Conservation (phyloP, 345 rosid species). For the Clarkia xantiana region DNA sequence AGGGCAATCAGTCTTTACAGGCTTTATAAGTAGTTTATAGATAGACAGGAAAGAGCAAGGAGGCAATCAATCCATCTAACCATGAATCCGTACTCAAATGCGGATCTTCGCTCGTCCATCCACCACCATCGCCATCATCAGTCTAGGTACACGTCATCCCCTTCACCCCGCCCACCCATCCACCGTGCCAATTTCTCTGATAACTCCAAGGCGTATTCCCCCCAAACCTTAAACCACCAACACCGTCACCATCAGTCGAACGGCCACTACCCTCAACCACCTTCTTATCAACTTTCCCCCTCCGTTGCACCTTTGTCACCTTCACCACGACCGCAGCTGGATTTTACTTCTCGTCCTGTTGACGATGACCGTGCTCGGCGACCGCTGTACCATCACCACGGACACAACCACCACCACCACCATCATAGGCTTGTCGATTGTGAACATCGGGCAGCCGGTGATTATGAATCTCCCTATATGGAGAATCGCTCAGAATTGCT, state of each 20-base stretch:
- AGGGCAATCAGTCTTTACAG: no score
- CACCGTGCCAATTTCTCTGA: slow-evolving; percentile 13
- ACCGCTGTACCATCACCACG: slow-evolving; percentile 2
- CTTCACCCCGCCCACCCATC: slow-evolving; percentile 17
- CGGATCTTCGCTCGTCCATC: no score
- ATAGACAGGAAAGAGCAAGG: no score
- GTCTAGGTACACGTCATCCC: slow-evolving; percentile 30
- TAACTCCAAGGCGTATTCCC: slow-evolving; percentile 9
- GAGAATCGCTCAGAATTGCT: slow-evolving; percentile 5
- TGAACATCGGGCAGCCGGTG: slow-evolving; percentile 3
- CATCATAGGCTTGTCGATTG: slow-evolving; percentile 10
- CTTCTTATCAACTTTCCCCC: slow-evolving; percentile 11
- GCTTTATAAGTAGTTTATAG: no score
- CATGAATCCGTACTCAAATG: slow-evolving; percentile 4
- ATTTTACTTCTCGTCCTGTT: slow-evolving; percentile 16
- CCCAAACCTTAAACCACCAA: slow-evolving; percentile 6
- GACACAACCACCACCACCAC: slow-evolving; percentile 5
- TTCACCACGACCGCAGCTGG: slow-evolving; percentile 12
- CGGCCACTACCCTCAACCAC: slow-evolving; percentile 12
- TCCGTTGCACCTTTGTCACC: slow-evolving; percentile 10
- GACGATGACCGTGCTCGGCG: slow-evolving; percentile 7
- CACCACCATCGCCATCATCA: slow-evolving; percentile 19
- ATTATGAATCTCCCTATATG: not conserved
- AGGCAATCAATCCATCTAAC: slow-evolving; percentile 2
- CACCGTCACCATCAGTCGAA: slow-evolving; percentile 8